Percentiles rank a stretch among this genome's conserved stretches.
Evolutionary conservation across 2,329 filamentous ascomycete species (phyloP).

Genomic region (Epichloe sp.): DNA sequence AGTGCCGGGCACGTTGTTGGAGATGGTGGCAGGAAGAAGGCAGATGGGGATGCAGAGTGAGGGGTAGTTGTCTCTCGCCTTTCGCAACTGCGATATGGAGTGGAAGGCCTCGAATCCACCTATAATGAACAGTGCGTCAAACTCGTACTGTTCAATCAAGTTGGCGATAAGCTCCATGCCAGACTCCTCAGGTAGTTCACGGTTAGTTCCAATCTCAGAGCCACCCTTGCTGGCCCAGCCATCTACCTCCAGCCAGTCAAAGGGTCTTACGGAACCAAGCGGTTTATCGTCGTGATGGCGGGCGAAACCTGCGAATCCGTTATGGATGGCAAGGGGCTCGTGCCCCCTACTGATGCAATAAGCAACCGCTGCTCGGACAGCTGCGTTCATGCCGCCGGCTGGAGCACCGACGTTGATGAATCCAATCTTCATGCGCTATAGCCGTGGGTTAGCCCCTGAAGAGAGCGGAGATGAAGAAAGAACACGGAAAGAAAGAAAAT

Average conservation of each 20-base stretch:
- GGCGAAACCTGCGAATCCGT: conserved; percentile 88
- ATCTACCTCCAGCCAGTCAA: conserved; percentile 90
- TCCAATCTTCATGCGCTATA: conserved; percentile 74
- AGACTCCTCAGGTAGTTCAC: conserved; percentile 73
- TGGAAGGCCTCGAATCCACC: conserved; percentile 97
- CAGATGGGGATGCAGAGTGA: conserved; percentile 87
- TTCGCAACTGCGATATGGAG: conserved; percentile 73
- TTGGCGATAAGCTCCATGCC: conserved; percentile 73
- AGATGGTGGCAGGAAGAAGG: conserved; percentile 89
- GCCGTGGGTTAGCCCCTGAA: conserved; percentile 15
- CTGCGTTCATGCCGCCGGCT: conserved; percentile 96
- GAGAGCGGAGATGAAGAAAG: neutral
- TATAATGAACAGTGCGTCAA: conserved; percentile 83
- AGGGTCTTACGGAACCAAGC: conserved; percentile 66
- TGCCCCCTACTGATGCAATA: conserved; percentile 91
- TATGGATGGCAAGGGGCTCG: conserved; percentile 83
- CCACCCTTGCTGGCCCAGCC: conserved; percentile 93
- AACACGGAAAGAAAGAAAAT: neutral
- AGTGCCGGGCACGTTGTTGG: conserved; percentile 95
- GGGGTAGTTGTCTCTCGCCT: conserved; percentile 64
- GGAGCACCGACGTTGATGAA: conserved; percentile 96
- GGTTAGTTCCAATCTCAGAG: conserved; percentile 96
- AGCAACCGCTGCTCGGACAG: conserved; percentile 81
- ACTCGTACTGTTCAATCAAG: conserved; percentile 73
- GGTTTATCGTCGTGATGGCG: conserved; percentile 81